Base-by-base conservation (phyloP, 1,139 yeast genomes). In the Kodamaea sp. region DNA sequence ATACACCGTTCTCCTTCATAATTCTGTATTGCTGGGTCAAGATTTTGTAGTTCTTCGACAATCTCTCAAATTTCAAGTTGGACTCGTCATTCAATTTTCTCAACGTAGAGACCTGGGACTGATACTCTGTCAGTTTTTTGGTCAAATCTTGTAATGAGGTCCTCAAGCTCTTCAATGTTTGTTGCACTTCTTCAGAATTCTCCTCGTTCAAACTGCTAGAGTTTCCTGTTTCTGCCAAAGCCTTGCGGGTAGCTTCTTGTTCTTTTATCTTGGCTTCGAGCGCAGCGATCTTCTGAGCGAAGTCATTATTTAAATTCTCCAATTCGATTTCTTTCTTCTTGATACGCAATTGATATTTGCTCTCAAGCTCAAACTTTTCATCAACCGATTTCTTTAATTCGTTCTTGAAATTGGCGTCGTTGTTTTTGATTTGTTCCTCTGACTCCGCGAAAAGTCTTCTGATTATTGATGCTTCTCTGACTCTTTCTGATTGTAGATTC, bases 401-500 rank as follows among this genome's bases (percentile, higher is more conserved):
- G 7, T 38, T 35, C 31, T 54, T 57, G 26, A 54, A 46, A 10
- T 66, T 70, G 2, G 47, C 45, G 16, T 76, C 62, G 38, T 76
- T 75, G 5, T 53, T 46, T 27, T 72, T 76, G 34, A 77, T 73
- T 29, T 69, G 72, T 29, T 78, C 81, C 47, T 88, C 92, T 4
- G 78, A 72, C 29, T 87, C 96, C 29, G 78, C 58, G 16, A 88
- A 55, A 24, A 88, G 59, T 41, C 87, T 67, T 44, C 95, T 73
- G 61, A 88, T 75, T 0, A 88, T 80, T 4, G 81, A 69, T 0
- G 89, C 71, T 59, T 92, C 97, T 31, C 90, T 70, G 1, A 83
- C 78, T 43, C 95, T 76, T 46, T 89, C 96, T 50, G 83, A 92
- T 7, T 90, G 61, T 56, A 80, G 70, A 28, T 76, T 73, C 41